Conservation (phyloP, 2,329 filamentous ascomycete genomes). For the Hysterium pulicare region DNA sequence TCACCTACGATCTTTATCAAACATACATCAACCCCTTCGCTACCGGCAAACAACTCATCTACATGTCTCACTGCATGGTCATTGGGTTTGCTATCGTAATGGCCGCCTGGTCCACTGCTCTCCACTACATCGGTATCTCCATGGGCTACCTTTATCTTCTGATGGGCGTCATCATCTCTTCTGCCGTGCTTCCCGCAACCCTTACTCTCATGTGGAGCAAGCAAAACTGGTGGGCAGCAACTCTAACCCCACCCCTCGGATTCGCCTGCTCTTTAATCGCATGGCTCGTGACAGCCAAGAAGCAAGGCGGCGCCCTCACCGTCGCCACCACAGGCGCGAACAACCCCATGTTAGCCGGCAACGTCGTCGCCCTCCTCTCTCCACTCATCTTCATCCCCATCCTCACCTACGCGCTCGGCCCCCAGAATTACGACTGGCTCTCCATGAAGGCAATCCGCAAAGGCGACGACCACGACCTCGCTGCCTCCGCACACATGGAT, state of each 20-base stretch:
- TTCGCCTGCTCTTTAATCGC: conserved; percentile 66
- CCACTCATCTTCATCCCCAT: conserved; percentile 72
- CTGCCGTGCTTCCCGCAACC: conserved; percentile 78
- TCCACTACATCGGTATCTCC: conserved; percentile 61
- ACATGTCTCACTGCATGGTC: conserved; percentile 71
- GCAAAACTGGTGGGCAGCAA: conserved; percentile 73
- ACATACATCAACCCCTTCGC: conserved; percentile 80
- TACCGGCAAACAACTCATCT: conserved; percentile 72
- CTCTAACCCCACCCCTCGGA: conserved; percentile 66
- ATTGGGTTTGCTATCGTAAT: conserved; percentile 74
- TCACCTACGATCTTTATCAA: conserved; percentile 85
- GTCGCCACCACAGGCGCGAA: conserved; percentile 80
- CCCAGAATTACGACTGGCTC: conserved; percentile 79
- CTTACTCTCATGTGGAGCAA: conserved; percentile 77
- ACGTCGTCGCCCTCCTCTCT: conserved; percentile 76
- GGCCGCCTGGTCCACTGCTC: conserved; percentile 72
- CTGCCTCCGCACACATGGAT: conserved; percentile 60
- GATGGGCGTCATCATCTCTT: conserved; percentile 88
- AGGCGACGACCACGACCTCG: conserved; percentile 73
- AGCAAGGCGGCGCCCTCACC: conserved; percentile 63
- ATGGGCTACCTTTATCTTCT: conserved; percentile 89
- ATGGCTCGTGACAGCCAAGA: conserved; percentile 74
- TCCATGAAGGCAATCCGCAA: conserved; percentile 77
- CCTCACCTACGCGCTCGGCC: conserved; percentile 67
- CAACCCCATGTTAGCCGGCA: conserved; percentile 77